Conservation (phyloP, 2,329 filamentous ascomycete genomes). For the Colletotrichum agaves region DNA sequence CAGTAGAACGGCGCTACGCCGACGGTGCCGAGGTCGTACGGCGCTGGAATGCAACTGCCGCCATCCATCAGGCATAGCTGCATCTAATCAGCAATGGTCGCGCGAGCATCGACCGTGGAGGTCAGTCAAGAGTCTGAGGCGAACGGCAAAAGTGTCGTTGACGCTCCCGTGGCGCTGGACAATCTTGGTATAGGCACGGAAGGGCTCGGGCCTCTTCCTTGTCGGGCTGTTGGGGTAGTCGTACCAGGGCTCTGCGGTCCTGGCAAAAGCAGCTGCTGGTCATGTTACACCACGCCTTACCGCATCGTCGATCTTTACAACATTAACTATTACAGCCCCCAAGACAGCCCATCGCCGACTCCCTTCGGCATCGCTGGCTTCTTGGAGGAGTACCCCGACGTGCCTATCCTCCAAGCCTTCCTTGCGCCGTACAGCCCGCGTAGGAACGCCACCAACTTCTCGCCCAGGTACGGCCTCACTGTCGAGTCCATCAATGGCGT, state of each 20-base stretch:
- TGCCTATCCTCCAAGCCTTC: conserved; percentile 11
- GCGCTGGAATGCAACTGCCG: conserved; percentile 17
- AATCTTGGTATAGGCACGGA: conserved; percentile 29
- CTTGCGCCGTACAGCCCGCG: conserved; percentile 24
- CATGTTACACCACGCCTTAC: conserved; percentile 48
- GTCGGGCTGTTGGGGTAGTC: conserved; percentile 27
- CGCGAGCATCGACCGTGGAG: background rate
- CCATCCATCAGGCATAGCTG: conserved; percentile 19
- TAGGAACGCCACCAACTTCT: conserved; percentile 32
- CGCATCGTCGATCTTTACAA: conserved; percentile 60
- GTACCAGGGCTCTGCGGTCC: conserved; percentile 28
- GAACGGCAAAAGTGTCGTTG: conserved; percentile 28
- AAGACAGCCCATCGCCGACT: conserved; percentile 6
- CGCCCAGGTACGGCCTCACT: conserved; percentile 20
- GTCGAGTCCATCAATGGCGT: conserved; percentile 18
- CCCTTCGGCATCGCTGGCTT: conserved; percentile 24
- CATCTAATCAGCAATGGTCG: conserved; percentile 25
- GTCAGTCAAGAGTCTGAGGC: conserved; percentile 13
- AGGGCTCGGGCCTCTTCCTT: conserved; percentile 21
- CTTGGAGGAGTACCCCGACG: conserved; percentile 18
- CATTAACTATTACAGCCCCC: conserved; percentile 50
- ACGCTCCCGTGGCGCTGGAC: conserved; percentile 16
- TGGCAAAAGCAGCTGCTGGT: conserved; percentile 32
- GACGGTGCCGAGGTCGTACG: conserved; percentile 27
- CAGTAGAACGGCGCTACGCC: conserved; percentile 28